Base-by-base conservation (phyloP, 495 filamentous ascomycete genomes). In the Penicillium paxilli region DNA sequence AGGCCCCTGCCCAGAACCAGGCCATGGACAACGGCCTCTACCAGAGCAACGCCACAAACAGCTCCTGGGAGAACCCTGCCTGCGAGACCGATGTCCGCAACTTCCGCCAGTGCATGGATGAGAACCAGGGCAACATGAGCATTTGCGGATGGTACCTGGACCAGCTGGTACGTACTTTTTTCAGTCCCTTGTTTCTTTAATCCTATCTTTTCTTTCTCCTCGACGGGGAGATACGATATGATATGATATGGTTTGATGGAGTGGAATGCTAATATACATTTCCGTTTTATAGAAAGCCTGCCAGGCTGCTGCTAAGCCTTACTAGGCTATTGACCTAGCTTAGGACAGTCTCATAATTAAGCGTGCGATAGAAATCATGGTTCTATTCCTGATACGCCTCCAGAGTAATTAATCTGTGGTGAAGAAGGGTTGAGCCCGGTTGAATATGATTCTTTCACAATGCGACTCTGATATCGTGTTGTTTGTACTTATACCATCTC, bases 61-160 rank as follows among this genome's bases (percentile, higher is more conserved):
- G 62, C 52, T 62, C 71, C 44, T 76, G 70, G 68, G 73, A 79
- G 61, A 58, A 66, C 58, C 73, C 68, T 12, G 78, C 87, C 76
- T 98, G 94, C 74, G 83, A 85, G 50, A 81, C 76, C 12, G 92
- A 95, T 60, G 87, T 91, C 23, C 85, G 84, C 71, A 81, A 80
- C 73, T 96, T 98, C 83, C 91, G 91, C 57, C 85, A 87, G 75
- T 98, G 94, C 82, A 84, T 98, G 84, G 91, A 97, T 67, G 87
- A 98, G 62, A 87, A 98, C 71, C 72, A 84, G 63, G 95, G 95
- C 51, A 88, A 94, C 71, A 86, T 98, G 87, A 86, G 88, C 70
- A 96, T 96, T 63, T 98, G 94, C 77, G 85, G 87, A 57, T 98
- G 94, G 94, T 98, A 98, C 70, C 73, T 98, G 63, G 93, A 98